Evolutionary conservation across 108 stramenopile genomes (phyloP).

Genomic region (Licmophora abbreviata): DNA sequence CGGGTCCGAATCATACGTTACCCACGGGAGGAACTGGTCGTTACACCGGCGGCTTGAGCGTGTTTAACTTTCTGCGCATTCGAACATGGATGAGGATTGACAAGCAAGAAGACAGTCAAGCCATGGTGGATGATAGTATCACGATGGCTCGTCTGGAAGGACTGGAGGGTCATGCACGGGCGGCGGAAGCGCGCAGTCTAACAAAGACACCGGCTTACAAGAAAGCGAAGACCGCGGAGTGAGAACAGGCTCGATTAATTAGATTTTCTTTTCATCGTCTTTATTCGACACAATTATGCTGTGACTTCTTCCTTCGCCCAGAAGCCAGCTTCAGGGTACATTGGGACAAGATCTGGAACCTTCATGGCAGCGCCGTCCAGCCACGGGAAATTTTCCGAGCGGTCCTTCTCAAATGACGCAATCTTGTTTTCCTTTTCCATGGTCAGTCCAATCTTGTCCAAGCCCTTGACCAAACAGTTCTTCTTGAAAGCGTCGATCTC

Average conservation of each 20-base stretch:
- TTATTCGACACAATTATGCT: constrained; percentile 7
- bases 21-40: constrained; percentile 96
- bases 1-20: constrained; percentile 98
- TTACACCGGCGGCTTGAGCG: constrained; percentile 95
- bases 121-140: constrained; percentile 87
- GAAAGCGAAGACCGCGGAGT: neutral
- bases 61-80: constrained; percentile 96
- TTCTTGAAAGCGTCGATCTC: constrained; percentile 89
- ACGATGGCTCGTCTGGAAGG: constrained; percentile 96
- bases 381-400: constrained; percentile 79
- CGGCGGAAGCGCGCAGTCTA: constrained; percentile 82
- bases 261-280: neutral
- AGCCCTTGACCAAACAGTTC: constrained; percentile 82
- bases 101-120: constrained; percentile 51
- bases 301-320: constrained; percentile 37
- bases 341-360: constrained; percentile 74
- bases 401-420: constrained; percentile 57
- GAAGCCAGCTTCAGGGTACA: constrained; percentile 76
- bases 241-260: neutral
- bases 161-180: constrained; percentile 95
- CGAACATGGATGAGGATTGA: constrained; percentile 95
- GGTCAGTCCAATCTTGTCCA: constrained; percentile 93
- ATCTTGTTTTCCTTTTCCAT: constrained; percentile 84
- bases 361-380: constrained; percentile 85
- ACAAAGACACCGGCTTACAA: constrained; percentile 26